These are phyloP conservation scores for Lentinus tigrinus DNA, from an alignment of 768 basidiomycete species.

Conservation along the genomic window DNA sequence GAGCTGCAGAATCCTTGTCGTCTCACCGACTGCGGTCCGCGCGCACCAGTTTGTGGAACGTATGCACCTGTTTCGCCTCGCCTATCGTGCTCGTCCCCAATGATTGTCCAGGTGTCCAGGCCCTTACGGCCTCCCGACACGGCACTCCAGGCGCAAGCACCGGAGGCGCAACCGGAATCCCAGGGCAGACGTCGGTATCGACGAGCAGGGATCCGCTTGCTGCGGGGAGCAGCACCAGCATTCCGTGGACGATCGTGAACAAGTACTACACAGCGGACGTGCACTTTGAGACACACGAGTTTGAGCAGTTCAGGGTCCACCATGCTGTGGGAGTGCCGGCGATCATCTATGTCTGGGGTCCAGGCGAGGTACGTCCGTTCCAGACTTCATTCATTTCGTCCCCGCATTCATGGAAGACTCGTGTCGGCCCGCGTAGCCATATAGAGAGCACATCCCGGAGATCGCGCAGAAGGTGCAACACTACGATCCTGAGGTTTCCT, in stretches of 20 bases:
- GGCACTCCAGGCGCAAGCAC: neutral
- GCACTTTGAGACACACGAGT: constrained; percentile 56
- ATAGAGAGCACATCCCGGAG: constrained; percentile 51
- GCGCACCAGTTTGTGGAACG: constrained; percentile 28
- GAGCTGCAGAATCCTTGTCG: constrained; percentile 24
- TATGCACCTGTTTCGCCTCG: constrained; percentile 21
- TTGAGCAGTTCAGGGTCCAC: constrained; percentile 42
- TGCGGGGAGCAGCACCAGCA: constrained; percentile 15
- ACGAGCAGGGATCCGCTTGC: constrained; percentile 4
- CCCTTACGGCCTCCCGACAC: constrained; percentile 11
- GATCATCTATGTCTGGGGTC: constrained; percentile 68
- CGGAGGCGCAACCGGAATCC: neutral
- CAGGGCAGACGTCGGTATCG: neutral
- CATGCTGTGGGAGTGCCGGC: constrained; percentile 58
- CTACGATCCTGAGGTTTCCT: constrained; percentile 66
- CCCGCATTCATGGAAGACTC: neutral
- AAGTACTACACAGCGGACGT: constrained; percentile 81
- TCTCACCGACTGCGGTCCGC: constrained; percentile 25
- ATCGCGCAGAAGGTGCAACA: constrained; percentile 48
- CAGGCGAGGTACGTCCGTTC: constrained; percentile 55
- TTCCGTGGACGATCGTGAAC: constrained; percentile 78
- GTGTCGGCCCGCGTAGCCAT: constrained; percentile 41
- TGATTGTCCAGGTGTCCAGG: constrained; percentile 27
- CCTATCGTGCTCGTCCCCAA: constrained; percentile 4
- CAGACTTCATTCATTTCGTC: constrained; percentile 2